Percentiles rank a stretch among this genome's conserved stretches.
Conservation (phyloP, 129 eudicot genomes). For the Flaveria linearis region DNA sequence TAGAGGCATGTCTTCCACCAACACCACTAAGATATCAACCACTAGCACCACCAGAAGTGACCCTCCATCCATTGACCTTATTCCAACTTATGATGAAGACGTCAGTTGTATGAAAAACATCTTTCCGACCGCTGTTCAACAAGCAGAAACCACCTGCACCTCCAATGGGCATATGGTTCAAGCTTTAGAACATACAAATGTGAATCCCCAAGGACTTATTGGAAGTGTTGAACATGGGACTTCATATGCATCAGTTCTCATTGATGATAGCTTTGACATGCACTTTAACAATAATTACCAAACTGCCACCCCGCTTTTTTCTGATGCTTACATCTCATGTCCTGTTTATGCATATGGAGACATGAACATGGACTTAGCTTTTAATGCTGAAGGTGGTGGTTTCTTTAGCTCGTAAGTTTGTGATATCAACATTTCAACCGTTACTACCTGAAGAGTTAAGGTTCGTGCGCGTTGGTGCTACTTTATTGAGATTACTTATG, state of each 20-base stretch:
- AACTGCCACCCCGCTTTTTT: conserved; percentile 5
- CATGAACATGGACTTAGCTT: conserved; percentile 26
- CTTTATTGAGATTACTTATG: conserved; percentile 20
- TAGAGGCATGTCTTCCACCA: conserved; percentile 19
- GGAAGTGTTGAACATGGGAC: conserved; percentile 15
- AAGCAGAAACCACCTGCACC: conserved; percentile 7
- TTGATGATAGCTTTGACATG: conserved; percentile 9
- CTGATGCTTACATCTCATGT: neutral
- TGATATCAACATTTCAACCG: neutral
- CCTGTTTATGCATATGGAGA: conserved; percentile 11
- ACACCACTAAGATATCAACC: neutral
- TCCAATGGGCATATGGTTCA: conserved; percentile 12
- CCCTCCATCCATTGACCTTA: conserved; percentile 20
- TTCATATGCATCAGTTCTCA: conserved; percentile 15
- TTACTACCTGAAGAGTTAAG: neutral
- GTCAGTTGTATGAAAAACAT: conserved; percentile 36
- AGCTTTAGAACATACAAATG: conserved; percentile 8
- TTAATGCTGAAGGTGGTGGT: conserved; percentile 13
- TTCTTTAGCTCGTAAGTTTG: conserved; percentile 20
- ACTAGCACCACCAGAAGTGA: neutral
- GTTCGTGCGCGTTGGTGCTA: conserved; percentile 1
- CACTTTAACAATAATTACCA: conserved; percentile 4
- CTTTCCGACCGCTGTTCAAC: conserved; percentile 14
- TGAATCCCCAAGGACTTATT: conserved; percentile 3
- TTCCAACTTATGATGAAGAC: conserved; percentile 41